phyloP scores from a whole-genome alignment of 768 basidiomycete species.

The Tephrocybe sp. region DNA sequence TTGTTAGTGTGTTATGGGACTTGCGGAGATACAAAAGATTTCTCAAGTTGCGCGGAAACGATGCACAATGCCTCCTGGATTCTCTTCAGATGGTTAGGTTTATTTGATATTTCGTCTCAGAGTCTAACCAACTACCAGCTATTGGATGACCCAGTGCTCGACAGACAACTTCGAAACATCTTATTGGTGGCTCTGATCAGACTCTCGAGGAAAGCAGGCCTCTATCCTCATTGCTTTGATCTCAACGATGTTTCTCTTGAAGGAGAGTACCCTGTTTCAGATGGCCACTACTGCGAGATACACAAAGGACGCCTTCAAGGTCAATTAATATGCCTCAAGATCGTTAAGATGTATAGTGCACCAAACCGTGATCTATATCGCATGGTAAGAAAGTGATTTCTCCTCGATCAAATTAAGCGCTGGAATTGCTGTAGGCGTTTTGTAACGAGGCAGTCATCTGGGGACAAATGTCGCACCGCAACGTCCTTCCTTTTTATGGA shows the following conservation, averaged over 20 bases:
- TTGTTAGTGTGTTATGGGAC: too few relatives aligned
- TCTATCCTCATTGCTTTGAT: background rate
- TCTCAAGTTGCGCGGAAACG: too few relatives aligned
- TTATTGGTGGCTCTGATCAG: background rate
- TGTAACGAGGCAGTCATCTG: slow-evolving; percentile 6
- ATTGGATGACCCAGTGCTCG: background rate
- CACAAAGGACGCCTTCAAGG: slow-evolving; percentile 1
- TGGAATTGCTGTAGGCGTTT: background rate
- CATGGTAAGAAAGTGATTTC: background rate
- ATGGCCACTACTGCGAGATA: background rate
- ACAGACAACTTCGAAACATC: background rate
- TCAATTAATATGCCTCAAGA: slow-evolving; percentile 2
- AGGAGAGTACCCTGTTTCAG: background rate
- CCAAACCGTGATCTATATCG: background rate
- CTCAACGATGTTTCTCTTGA: background rate
- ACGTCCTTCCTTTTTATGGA: slow-evolving; percentile 8
- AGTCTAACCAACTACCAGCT: too few relatives aligned
- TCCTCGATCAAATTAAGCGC: background rate
- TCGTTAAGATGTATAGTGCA: background rate
- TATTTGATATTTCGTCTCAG: too few relatives aligned
- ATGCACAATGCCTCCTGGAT: too few relatives aligned
- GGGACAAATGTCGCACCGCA: slow-evolving; percentile 5
- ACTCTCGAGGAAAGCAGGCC: background rate
- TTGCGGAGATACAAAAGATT: too few relatives aligned
- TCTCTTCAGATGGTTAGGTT: too few relatives aligned